Evolutionary conservation across 495 filamentous ascomycete genomes (phyloP), one percentile per base, ranked within the genome.

Genomic region (Penicillium subrubescens): DNA sequence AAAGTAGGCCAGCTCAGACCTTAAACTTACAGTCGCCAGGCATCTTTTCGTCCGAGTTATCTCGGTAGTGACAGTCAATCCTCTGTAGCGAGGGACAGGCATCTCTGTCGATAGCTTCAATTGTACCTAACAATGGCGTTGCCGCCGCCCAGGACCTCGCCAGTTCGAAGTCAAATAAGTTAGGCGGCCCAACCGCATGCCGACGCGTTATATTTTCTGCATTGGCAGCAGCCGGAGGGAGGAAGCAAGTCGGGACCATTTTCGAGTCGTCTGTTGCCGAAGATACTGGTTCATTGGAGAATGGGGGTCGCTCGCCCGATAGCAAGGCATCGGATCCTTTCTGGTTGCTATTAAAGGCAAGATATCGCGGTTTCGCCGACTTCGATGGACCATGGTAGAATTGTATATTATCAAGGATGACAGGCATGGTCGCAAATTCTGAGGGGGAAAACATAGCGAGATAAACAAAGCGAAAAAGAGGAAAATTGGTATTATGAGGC

Each of bases 321-420:
- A 54, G 29, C 12, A 54, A 33, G 15, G 31, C 10, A 54, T 17
- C 19, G 1, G 48, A 52, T 7, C 29, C 14, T 54, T 54, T 54
- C 25, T 54, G 5, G 41, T 7, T 53, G 17, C 50, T 54, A 8
- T 54, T 34, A 3, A 54, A 54, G 51, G 51, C 12, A 54, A 54
- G 15, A 54, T 54, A 54, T 34, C 4, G 51, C 51, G 27, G 31
- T 34, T 54, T 54, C 34, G 12, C n/a, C n/a, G 51, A 29, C 27
- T 54, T 54, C 12, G 23, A 54, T n/a, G 51, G 51, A n/a, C 51
- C 31, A 19, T 34, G 17, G 29, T 54, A 54, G 51, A 54, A 54
- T 19, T 54, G n/a, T 54, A 54, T 54, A 54, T 54, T 54, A 54
- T 54, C n/a, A 54, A 54, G 51, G 29, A n/a, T 2, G 0, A 54